Percentiles rank a stretch among this genome's conserved stretches.
phyloP scores from a whole-genome alignment of 1,284 basidiomycete species.

The Boletellus deceptivus region DNA sequence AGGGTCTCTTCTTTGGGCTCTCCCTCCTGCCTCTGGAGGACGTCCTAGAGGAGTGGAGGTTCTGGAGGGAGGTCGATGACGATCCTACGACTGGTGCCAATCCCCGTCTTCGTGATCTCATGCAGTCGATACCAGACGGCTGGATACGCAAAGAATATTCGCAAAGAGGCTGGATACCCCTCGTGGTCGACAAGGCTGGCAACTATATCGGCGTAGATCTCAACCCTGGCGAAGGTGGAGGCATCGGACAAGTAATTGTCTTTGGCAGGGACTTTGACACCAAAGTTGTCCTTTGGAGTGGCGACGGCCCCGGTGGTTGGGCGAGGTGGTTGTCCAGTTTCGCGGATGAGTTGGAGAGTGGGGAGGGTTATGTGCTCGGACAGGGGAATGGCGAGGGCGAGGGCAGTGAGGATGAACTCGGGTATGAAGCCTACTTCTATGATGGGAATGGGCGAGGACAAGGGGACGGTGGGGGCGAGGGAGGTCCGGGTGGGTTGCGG shows the following conservation, averaged over 20 bases:
- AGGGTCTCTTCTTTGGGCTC: constrained; percentile 87
- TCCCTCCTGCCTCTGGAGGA: constrained; percentile 84
- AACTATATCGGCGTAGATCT: constrained; percentile 98
- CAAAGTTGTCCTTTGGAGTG: constrained; percentile 91
- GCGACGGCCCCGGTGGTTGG: constrained; percentile 92
- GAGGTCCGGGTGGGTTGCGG: constrained; percentile 62
- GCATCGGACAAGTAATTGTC: constrained; percentile 91
- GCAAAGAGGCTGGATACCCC: constrained; percentile 93
- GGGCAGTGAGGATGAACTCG: constrained; percentile 76
- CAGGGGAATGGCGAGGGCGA: constrained; percentile 50
- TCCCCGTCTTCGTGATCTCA: constrained; percentile 63
- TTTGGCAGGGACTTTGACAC: constrained; percentile 98
- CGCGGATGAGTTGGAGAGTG: constrained; percentile 89
- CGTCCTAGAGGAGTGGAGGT: constrained; percentile 89
- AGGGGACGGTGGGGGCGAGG: constrained; percentile 73
- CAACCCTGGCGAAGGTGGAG: constrained; percentile 76
- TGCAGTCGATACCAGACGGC: constrained; percentile 89
- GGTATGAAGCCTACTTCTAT: constrained; percentile 85
- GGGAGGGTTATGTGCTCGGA: constrained; percentile 84
- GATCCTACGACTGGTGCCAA: constrained; percentile 82
- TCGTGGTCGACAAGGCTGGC: constrained; percentile 89
- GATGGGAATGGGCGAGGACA: constrained; percentile 72
- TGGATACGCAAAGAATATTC: constrained; percentile 93
- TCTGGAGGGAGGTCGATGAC: constrained; percentile 89
- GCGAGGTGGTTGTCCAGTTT: constrained; percentile 92